Base-by-base conservation (phyloP, 371 early-diverging fungal species). In the Choanephora cucurbitarum region DNA sequence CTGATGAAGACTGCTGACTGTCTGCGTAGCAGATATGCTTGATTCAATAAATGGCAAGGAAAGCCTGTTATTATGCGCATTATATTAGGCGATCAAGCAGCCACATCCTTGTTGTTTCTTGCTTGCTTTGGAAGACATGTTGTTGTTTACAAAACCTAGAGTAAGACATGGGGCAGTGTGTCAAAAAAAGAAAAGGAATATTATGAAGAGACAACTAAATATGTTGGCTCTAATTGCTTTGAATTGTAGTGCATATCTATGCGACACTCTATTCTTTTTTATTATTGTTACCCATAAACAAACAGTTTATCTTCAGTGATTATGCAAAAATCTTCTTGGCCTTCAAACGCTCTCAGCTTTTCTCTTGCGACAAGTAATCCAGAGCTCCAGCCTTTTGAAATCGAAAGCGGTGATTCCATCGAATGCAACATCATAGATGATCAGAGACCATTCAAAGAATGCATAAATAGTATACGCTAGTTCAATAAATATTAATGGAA, bases 381-480 rank as follows among this genome's bases (percentile, higher is more conserved):
- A 52, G 6, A 65, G 11, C n/a, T 82, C 80, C 51, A 82, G 72
- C 17, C 64, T 71, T 22, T 71, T 64, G 67, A 90, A 90, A 66
- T 91, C 90, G 46, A 77, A 67, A 43, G 77, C 71, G 22, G 85
- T 77, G 9, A 88, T 77, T 19, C 87, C 84, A 62, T 91, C 92
- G 61, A 91, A 91, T 31, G 84, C 81, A 14, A 91, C 81, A 59
- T 91, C 92, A 46, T 89, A 86, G n/a, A 88, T 32, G 44, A 91
- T 90, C 28, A 91, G 64, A n/a, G 86, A 80, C 92, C 91, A 91
- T 66, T 91, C 92, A 59, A 89, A 90, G 70, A 89, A 85, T 14
- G 91, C 88, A 61, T 91, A 91, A 31, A 74, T 80, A 10, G 89
- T 86, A 62, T 91, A 90, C 4, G 91, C 92, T 80, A 66, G 8